A percentile compares a stretch with the other conserved stretches of the same genome.
These are phyloP conservation scores for Mycosphaerella sp. DNA, from an alignment of 2,329 filamentous ascomycete species.

Conservation along the genomic window DNA sequence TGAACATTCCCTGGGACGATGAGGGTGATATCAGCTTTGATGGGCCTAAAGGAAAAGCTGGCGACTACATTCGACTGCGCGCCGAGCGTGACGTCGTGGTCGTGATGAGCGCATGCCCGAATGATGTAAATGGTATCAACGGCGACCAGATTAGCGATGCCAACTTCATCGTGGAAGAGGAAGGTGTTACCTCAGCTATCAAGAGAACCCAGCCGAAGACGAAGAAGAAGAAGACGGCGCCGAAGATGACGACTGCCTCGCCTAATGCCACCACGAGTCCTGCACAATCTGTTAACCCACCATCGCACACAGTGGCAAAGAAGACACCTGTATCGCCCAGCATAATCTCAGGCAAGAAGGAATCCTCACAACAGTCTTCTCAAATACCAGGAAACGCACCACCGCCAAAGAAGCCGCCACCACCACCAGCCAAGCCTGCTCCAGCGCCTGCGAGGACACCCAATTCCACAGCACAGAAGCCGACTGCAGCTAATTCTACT, in stretches of 20 bases:
- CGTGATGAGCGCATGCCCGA: conserved; percentile 45
- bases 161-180: conserved; percentile 38
- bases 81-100: conserved; percentile 44
- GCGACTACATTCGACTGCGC: conserved; percentile 41
- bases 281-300: conserved; percentile 10
- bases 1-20: conserved; percentile 43
- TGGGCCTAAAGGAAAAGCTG: conserved; percentile 36
- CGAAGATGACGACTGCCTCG: conserved; percentile 13
- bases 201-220: conserved; percentile 19
- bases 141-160: conserved; percentile 39
- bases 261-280: conserved; percentile 8
- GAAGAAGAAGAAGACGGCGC: conserved; percentile 20
- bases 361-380: conserved; percentile 2
- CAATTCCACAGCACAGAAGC: background rate
- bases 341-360: conserved; percentile 9
- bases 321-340: conserved; percentile 13
- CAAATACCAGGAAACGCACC: conserved; percentile 8
- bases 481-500: conserved; percentile 1
- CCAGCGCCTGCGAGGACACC: conserved; percentile 8
- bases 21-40: conserved; percentile 40
- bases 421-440: conserved; percentile 8
- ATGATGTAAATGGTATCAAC: conserved; percentile 43
- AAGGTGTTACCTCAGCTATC: conserved; percentile 16
- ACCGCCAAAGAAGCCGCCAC: conserved; percentile 9
- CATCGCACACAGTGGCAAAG: conserved; percentile 3